A percentile compares a stretch with the other conserved stretches of the same genome.
Evolutionary conservation across 345 rosid genomes (phyloP).

Genomic region (Erysimum cheiranthoides): DNA sequence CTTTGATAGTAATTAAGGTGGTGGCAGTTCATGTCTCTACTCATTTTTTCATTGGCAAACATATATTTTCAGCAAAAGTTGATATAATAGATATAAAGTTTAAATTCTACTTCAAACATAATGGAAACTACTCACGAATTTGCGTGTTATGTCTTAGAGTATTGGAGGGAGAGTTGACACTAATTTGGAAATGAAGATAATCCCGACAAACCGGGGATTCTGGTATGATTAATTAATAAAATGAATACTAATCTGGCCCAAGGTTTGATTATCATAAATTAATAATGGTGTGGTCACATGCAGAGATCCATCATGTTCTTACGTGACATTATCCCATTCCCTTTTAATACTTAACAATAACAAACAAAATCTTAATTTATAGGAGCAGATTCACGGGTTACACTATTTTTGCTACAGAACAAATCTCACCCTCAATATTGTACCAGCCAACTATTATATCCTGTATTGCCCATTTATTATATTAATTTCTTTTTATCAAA

Average conservation of each 20-base stretch:
- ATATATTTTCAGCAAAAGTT: too few species aligned
- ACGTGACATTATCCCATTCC: constrained; percentile 23
- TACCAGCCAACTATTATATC: constrained; percentile 2
- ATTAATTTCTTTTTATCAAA: too few species aligned
- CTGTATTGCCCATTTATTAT: background rate
- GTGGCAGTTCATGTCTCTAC: too few species aligned
- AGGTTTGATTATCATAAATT: constrained; percentile 4
- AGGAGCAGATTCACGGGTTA: constrained; percentile 43
- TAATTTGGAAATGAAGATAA: constrained; percentile 15
- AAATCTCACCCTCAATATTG: constrained; percentile 11
- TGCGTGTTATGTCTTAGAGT: background rate
- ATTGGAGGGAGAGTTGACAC: constrained; percentile 13
- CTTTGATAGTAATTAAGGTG: too few species aligned
- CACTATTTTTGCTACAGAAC: constrained; percentile 24
- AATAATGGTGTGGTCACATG: constrained; percentile 35
- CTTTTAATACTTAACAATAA: background rate
- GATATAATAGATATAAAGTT: too few species aligned
- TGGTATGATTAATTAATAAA: background rate
- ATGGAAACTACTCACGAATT: too few species aligned
- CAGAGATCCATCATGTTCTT: constrained; percentile 34
- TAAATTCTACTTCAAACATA: too few species aligned
- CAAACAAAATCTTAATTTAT: background rate
- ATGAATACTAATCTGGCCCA: constrained; percentile 18
- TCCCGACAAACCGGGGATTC: constrained; percentile 29
- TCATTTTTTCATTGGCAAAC: too few species aligned